Base-by-base conservation (phyloP, 2,329 filamentous ascomycete genomes). In the Colletotrichum eremochloae region DNA sequence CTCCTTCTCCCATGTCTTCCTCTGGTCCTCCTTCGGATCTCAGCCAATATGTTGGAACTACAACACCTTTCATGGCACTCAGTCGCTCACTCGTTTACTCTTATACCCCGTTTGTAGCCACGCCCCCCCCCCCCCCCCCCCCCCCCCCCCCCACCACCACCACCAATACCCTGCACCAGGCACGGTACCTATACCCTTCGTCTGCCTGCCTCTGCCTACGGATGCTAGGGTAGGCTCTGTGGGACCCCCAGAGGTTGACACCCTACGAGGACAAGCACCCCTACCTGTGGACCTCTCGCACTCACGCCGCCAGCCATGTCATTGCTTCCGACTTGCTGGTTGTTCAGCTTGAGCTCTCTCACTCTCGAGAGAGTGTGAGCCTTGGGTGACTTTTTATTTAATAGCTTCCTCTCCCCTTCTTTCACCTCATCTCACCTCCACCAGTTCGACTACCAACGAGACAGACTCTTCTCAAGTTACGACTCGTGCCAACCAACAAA, bases 351-450 rank as follows among this genome's bases (percentile, higher is more conserved):
- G 53, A 60, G 38, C 52, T 66, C 63, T 20, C 40, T 42, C 24
- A 24, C 40, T 42, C 40, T 6, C 6, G 44, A 46, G 44, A 46
- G 3, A n/a, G 44, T 44, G 42, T 44, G 53, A 66, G 70, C 67
- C 71, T 67, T 67, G 67, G 46, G 67, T 20, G 20, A 33, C 62
- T 61, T 62, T 58, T 67, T 71, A 73, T 73, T 71, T 73, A 73
- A 73, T 61, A 67, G 60, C 71, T 73, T 72, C 66, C 60, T 67
- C 44, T 52, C 55, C 50, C 56, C 55, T 61, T 62, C 50, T 31
- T 68, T 40, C 53, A 38, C 38, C 46, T 14, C 63, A 36, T 36
- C 60, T 61, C n/a, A 42, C 46, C 53, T 18, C 66, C 20, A 55
- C 8, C 60, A 72, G 40, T 29, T 65, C 29, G 60, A 29, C 52